Conservation (phyloP, 2,329 filamentous ascomycete species). For the Colletotrichum sp. region DNA sequence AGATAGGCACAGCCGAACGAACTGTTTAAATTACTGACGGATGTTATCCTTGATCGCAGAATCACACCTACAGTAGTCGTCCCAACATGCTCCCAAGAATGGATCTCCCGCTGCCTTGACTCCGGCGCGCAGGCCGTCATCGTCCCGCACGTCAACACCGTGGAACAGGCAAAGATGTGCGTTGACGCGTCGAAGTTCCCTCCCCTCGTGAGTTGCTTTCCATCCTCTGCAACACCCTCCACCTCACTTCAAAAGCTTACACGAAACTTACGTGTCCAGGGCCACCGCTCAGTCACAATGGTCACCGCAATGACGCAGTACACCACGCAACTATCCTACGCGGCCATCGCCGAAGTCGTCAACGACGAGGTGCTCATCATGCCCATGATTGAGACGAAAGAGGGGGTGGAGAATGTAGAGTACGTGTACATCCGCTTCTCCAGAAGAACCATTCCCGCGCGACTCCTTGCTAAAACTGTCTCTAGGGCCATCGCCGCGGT, state of each 20-base stretch:
- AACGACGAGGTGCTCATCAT: slow-evolving; percentile 8
- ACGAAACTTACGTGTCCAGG: not conserved
- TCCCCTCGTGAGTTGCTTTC: slow-evolving; percentile 34
- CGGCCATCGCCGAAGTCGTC: not conserved
- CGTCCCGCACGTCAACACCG: slow-evolving; percentile 51
- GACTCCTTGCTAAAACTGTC: not conserved
- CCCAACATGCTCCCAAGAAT: not conserved
- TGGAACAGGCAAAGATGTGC: slow-evolving; percentile 48
- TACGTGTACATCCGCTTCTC: not conserved
- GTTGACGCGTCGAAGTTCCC: slow-evolving; percentile 57
- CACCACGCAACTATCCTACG: slow-evolving; percentile 1
- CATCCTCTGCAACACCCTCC: rapidly evolving
- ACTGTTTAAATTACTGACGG: not conserved
- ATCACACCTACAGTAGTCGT: not conserved
- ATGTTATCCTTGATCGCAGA: not conserved
- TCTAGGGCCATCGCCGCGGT: not conserved
- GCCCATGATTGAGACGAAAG: slow-evolving; percentile 10
- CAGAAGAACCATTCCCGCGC: no score
- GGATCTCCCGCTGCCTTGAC: slow-evolving; percentile 45
- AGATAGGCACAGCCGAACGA: not conserved
- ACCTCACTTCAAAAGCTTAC: not conserved
- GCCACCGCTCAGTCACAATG: slow-evolving; percentile 7
- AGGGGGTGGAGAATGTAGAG: slow-evolving; percentile 1
- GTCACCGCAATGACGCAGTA: slow-evolving; percentile 12
- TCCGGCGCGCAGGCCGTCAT: slow-evolving; percentile 56